A percentile compares a stretch with the other conserved stretches of the same genome.
These are phyloP conservation scores for Pythium angustatum DNA, from an alignment of 352 stramenopile genomes.

Conservation along the genomic window DNA sequence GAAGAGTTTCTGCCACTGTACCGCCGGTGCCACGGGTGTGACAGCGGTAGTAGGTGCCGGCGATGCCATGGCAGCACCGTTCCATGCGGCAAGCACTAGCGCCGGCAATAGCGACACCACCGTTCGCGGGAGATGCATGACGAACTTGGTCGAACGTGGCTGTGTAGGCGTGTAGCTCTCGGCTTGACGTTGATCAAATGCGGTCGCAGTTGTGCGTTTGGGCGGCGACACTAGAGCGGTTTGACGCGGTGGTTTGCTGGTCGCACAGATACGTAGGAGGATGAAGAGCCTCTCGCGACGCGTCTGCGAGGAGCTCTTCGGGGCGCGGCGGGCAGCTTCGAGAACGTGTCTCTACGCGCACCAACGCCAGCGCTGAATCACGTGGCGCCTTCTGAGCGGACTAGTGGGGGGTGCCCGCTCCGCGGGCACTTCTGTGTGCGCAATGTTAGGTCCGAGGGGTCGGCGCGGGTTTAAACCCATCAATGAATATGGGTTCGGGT, in stretches of 20 bases:
- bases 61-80: not conserved
- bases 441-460: no score
- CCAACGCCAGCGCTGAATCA: not conserved
- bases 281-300: no score
- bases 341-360: slow-evolving; percentile 21
- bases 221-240: not conserved
- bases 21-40: not conserved
- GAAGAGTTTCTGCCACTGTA: slow-evolving; percentile 42
- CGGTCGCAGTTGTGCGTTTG: not conserved
- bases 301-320: no score
- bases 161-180: no score
- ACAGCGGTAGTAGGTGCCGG: not conserved
- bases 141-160: no score
- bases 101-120: slow-evolving; percentile 3
- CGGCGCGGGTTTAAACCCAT: no score
- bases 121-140: not conserved
- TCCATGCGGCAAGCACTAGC: slow-evolving; percentile 9
- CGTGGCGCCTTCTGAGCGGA: slow-evolving; percentile 21
- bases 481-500: no score
- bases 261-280: not conserved
- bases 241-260: not conserved
- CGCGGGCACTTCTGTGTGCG: no score
- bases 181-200: not conserved
- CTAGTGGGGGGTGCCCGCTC: no score
- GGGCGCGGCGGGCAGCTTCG: no score